Evolutionary conservation across 2,329 filamentous ascomycete genomes (phyloP).

Genomic region (Cercospora sojina): DNA sequence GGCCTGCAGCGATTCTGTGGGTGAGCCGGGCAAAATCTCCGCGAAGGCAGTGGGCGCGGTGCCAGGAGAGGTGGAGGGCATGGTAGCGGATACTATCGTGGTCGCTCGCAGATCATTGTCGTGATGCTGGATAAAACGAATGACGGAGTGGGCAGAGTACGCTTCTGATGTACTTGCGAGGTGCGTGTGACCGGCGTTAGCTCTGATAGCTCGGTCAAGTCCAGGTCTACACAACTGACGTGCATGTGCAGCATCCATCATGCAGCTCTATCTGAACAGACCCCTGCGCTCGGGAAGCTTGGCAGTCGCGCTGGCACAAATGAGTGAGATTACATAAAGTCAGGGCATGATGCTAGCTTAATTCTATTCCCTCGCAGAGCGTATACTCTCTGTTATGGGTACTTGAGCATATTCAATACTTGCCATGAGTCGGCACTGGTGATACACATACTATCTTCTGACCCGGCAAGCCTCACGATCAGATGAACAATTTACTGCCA

Average conservation of each 20-base stretch:
- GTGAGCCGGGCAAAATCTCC: conserved; percentile 71
- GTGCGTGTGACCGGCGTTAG: conserved; percentile 3
- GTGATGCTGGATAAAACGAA: neutral
- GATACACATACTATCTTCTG: neutral
- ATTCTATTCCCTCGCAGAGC: neutral
- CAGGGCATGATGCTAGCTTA: neutral
- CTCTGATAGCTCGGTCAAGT: neutral
- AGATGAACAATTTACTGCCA: conserved; percentile 25
- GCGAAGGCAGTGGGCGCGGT: conserved; percentile 27
- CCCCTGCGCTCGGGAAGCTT: neutral
- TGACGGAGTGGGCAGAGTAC: neutral
- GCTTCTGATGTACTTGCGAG: neutral
- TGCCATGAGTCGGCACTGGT: neutral
- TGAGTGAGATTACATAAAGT: neutral
- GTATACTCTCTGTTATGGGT: neutral
- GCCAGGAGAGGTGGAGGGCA: conserved; percentile 36
- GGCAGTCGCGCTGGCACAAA: neutral
- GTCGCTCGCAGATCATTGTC: conserved; percentile 5
- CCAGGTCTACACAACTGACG: neutral
- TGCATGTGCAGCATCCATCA: conserved; percentile 8
- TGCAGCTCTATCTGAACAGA: conserved; percentile 1
- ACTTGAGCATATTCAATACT: neutral
- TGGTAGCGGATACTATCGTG: conserved; percentile 26
- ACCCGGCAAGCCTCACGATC: neutral
- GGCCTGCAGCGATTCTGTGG: conserved; percentile 74